Evolutionary conservation across 176 grass and related monocot species (phyloP).

Genomic region (sorghum (Sorghum bicolor)): DNA sequence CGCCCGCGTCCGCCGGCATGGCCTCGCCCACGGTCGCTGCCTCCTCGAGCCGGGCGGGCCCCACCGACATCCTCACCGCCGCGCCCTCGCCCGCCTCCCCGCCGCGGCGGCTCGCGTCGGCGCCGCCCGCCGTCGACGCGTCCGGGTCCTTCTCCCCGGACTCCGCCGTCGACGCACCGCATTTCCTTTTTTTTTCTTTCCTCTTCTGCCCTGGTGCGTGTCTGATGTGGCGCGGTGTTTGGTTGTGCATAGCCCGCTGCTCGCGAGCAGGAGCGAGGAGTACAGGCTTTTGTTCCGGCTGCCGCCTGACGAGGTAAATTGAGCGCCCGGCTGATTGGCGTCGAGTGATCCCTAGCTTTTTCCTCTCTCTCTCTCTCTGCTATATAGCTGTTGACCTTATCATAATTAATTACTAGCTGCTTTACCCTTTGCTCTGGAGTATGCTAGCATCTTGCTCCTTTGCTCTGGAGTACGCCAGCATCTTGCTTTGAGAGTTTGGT

Average conservation of each 20-base stretch:
- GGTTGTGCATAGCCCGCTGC: constrained; percentile 44
- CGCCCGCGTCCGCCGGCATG: not conserved
- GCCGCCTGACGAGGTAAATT: constrained; percentile 77
- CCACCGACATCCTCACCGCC: constrained; percentile 4
- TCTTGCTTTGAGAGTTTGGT: not conserved
- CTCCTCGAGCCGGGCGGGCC: constrained; percentile 30
- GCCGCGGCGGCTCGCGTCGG: constrained; percentile 38
- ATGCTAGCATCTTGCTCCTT: not conserved
- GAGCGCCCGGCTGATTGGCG: not conserved
- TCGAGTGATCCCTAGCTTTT: not conserved
- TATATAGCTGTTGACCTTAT: constrained; percentile 8
- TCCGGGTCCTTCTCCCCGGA: constrained; percentile 16
- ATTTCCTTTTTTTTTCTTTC: not conserved
- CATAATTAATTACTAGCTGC: not conserved
- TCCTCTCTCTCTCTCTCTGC: not conserved
- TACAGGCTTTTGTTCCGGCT: constrained; percentile 87
- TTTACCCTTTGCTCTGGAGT: not conserved
- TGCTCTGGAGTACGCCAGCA: not conserved
- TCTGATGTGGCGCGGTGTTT: constrained; percentile 18
- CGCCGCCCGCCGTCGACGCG: constrained; percentile 23
- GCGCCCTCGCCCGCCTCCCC: constrained; percentile 38
- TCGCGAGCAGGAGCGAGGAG: constrained; percentile 82
- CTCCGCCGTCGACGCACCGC: constrained; percentile 10
- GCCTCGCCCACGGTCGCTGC: constrained; percentile 24
- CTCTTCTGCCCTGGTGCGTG: not conserved